Conservation (phyloP, 371 early-diverging fungal species). For the Rhizopus sp. region DNA sequence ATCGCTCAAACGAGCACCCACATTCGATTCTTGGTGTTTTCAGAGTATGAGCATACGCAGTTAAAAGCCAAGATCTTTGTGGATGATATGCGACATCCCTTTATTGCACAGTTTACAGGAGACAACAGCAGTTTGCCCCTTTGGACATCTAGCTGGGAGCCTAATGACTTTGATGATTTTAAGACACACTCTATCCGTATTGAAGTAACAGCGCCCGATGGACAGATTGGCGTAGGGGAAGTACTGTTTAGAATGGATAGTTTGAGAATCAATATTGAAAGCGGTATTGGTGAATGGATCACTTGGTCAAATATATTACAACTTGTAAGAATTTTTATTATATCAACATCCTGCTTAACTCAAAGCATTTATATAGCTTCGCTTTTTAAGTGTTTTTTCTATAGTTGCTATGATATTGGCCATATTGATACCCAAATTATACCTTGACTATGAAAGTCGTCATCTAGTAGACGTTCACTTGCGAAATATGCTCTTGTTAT, state of each 20-base stretch:
- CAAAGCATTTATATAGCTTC: conserved; percentile 16
- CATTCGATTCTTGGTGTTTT: conserved; percentile 77
- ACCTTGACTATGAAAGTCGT: conserved; percentile 17
- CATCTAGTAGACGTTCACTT: neutral
- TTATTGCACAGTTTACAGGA: conserved; percentile 43
- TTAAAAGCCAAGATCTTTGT: conserved; percentile 56
- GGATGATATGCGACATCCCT: conserved; percentile 45
- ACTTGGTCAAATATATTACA: conserved; percentile 59
- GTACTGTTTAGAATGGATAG: conserved; percentile 69
- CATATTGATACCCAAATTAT: conserved; percentile 41
- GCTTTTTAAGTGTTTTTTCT: conserved; percentile 27
- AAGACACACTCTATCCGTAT: conserved; percentile 62
- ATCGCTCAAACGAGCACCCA: conserved; percentile 61
- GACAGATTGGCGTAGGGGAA: conserved; percentile 41
- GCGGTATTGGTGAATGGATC: conserved; percentile 77
- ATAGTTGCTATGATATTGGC: conserved; percentile 23
- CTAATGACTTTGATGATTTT: conserved; percentile 65
- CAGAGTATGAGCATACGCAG: conserved; percentile 34
- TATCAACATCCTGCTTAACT: neutral
- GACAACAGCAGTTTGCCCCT: conserved; percentile 58
- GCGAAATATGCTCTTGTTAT: conserved; percentile 21
- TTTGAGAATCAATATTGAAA: conserved; percentile 57
- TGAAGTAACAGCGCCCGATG: conserved; percentile 56
- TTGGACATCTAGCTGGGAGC: conserved; percentile 74
- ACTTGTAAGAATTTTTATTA: conserved; percentile 36